Evolutionary conservation across 169 alveolate genomes (phyloP), one percentile per base, ranked within the genome.

Genomic region (Plasmodium knowlesi): DNA sequence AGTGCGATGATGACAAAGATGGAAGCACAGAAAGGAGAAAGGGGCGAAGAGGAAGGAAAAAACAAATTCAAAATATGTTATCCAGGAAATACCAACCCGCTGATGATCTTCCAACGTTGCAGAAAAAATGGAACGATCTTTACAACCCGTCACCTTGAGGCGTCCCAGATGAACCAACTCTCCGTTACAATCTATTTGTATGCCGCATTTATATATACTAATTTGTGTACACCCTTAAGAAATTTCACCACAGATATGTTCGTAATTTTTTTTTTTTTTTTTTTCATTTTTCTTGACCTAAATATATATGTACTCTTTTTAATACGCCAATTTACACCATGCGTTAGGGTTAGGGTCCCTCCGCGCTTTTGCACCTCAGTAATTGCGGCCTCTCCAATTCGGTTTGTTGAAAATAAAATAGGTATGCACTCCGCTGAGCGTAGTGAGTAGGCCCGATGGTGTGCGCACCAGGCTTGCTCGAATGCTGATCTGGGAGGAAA

Each of bases 121-220:
- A 79, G 57, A 67, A 89, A 80, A 89, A 89, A 78, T 89, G 94
- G 94, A 89, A 61, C 57, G 74, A 88, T 39, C 37, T 84, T 9
- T 84, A 84, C 57, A 41, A 39, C n/a, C 50, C 50, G 2, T 67
- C 76, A 22, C 9, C 22, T 50, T 67, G 39, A 67, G 76, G 30
- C 14, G 14, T 19, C 32, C 76, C 30, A 16, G 30, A 8, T 19
- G 14, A 2, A 12, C 37, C 37, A 19, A 10, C 76, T 19, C n/a
- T 16, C 6, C 39, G 76, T 25, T 67, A 67, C 16, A 67, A 25
- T 67, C 16, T 67, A 39, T 67, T 67, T 67, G 61, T 50, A 22
- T 50, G 61, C n/a, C 61, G 61, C 61, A 16, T 50, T 50, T 16
- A 9, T 50, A 16, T 22, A 16, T 50, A 50, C 22, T 50, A 19